phyloP scores from a whole-genome alignment of 1,284 basidiomycete species.

The Trichosporon coremiiforme region DNA sequence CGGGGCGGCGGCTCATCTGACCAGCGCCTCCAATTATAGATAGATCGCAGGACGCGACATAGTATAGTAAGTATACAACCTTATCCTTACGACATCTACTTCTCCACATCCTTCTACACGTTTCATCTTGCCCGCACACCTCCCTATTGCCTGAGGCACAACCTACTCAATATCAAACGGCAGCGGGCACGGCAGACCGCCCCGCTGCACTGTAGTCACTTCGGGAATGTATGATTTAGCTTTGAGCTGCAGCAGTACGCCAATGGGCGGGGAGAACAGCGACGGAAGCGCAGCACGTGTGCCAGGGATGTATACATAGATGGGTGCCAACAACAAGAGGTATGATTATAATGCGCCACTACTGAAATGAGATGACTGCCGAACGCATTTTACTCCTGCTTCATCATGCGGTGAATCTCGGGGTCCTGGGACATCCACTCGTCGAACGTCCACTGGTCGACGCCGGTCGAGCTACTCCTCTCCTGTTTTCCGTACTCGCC shows the following conservation, averaged over 20 bases:
- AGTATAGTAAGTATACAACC: not conserved
- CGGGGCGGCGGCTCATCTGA: slow-evolving; percentile 7
- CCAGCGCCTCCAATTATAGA: not conserved
- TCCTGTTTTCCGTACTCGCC: slow-evolving; percentile 23
- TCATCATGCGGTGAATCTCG: slow-evolving; percentile 23
- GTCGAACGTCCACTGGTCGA: slow-evolving; percentile 33
- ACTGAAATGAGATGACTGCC: not conserved
- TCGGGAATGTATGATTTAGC: slow-evolving; percentile 14
- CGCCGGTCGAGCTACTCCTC: slow-evolving; percentile 26
- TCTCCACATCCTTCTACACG: not conserved
- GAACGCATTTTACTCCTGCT: slow-evolving; percentile 18
- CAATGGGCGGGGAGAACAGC: not conserved
- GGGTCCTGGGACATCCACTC: slow-evolving; percentile 34
- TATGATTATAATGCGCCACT: not conserved
- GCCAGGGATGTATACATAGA: not conserved
- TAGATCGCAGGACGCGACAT: not conserved
- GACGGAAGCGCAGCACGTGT: not conserved
- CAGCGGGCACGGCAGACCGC: slow-evolving; percentile 6
- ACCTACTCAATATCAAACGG: not conserved
- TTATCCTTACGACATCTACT: not conserved
- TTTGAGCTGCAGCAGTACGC: not conserved
- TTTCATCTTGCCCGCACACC: not conserved
- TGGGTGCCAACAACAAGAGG: not conserved
- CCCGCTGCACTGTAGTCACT: not conserved
- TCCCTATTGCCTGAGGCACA: not conserved